Evolutionary conservation across 179 eudicot genomes (phyloP).

Genomic region (Spergularia azorica): DNA sequence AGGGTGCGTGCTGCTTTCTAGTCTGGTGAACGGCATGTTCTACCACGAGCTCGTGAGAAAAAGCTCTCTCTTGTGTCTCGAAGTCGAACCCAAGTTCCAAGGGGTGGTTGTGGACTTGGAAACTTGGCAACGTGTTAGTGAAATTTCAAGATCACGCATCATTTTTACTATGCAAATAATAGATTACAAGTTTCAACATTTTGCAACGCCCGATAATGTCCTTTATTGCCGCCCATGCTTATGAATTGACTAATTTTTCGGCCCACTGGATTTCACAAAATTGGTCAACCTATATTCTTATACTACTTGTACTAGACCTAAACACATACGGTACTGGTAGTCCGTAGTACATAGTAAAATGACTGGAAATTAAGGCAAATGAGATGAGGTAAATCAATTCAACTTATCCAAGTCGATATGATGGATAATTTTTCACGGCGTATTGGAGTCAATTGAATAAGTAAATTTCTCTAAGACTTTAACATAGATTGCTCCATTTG

Average conservation of each 20-base stretch:
- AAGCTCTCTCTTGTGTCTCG: neutral
- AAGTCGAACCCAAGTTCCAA: neutral
- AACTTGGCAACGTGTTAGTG: neutral
- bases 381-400: too few relatives aligned
- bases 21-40: neutral
- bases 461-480: too few relatives aligned
- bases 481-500: too few relatives aligned
- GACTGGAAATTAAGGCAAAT: too few relatives aligned
- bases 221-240: constrained; percentile 12
- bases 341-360: too few relatives aligned
- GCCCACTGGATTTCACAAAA: constrained; percentile 10
- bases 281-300: constrained; percentile 14
- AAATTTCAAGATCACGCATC: neutral
- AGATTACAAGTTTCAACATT: too few relatives aligned
- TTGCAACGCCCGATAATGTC: too few relatives aligned
- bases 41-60: neutral
- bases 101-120: constrained; percentile 17
- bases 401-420: too few relatives aligned
- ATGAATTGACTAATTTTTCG: constrained; percentile 7
- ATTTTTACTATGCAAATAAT: too few relatives aligned
- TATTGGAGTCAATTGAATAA: too few relatives aligned
- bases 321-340: too few relatives aligned
- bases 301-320: neutral
- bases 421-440: too few relatives aligned
- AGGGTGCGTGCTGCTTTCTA: neutral